Base-by-base conservation (phyloP, 2,329 filamentous ascomycete species). In the Stagonosporopsis tanaceti region DNA sequence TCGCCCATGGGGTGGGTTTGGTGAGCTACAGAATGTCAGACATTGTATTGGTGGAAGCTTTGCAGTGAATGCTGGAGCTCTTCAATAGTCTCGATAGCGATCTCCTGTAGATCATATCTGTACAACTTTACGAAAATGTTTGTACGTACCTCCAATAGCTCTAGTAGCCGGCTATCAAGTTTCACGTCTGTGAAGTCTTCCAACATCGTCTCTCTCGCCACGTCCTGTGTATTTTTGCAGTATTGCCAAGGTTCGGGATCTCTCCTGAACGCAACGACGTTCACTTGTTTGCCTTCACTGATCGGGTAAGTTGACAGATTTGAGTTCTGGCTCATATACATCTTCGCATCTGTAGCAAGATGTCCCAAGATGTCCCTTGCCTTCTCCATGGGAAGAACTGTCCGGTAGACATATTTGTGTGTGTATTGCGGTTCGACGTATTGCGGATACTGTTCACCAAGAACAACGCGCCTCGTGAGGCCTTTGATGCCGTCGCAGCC, bases 401-500 rank as follows among this genome's bases (percentile, higher is more conserved):
- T 57, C 7, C 70, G 57, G 38, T 74, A 74, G 38, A 59, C 57
- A 41, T 72, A 73, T 39, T 62, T 65, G 12, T 64, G 51, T 22
- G 65, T 63, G 44, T 72, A 74, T 8, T 59, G 61, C 3, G 68
- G 68, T 7, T 66, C 58, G 25, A 69, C 65, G 1, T 30, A 30
- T 5, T 64, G 60, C 6, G 68, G 64, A 5, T 57, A 57, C 20
- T 47, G 41, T 8, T 60, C 57, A 2, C 41, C 50, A 6, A 66
- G 58, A 5, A 70, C 62, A 4, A 64, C 58, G 6, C 62, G 58
- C 30, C 67, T 46, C 24, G 65, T 54, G 22, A 61, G 50, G 24
- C 65, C 62, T 17, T 80, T 81, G 61, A 83, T 79, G 0, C 81
- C 81, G 59, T 82, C 81, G 50, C 78, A 79, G 2, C 80, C 80